A percentile compares a stretch with the other conserved stretches of the same genome.
Evolutionary conservation across 1,139 yeast genomes (phyloP).

Genomic region (Yamadazyma triangularis): DNA sequence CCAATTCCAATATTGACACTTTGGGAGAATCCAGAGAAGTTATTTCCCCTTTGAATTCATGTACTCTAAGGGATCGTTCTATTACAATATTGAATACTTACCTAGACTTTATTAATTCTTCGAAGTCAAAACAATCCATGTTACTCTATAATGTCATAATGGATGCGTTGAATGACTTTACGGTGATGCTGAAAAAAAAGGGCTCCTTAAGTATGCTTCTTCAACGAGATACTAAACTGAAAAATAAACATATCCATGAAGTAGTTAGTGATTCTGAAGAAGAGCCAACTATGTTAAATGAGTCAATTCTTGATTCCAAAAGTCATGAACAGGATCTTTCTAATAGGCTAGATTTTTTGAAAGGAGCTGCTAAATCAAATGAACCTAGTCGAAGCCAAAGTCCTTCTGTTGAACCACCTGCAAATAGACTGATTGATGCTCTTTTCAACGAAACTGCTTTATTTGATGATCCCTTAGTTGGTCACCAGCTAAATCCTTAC

Average conservation of each 20-base stretch:
- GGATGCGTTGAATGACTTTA: too few relatives aligned
- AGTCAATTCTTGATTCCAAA: too few relatives aligned
- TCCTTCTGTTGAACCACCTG: background rate
- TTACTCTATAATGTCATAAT: too few relatives aligned
- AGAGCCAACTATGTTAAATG: constrained; percentile 10
- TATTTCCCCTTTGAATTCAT: background rate
- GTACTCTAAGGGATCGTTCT: background rate
- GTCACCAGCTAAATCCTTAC: constrained; percentile 19
- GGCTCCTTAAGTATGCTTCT: too few relatives aligned
- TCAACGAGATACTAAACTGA: too few relatives aligned
- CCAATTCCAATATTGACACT: constrained; percentile 11
- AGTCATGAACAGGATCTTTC: too few relatives aligned
- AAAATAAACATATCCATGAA: constrained; percentile 1
- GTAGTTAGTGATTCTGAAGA: constrained; percentile 27
- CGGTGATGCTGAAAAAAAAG: too few relatives aligned
- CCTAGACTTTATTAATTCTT: background rate
- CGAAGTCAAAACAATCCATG: too few relatives aligned
- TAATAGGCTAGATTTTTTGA: too few relatives aligned
- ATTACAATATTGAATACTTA: background rate
- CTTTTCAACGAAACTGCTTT: constrained; percentile 12
- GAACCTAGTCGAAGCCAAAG: background rate
- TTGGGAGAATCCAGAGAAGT: background rate
- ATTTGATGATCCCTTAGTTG: constrained; percentile 28
- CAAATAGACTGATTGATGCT: background rate
- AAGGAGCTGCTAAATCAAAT: too few relatives aligned